These are phyloP conservation scores for Puccinia horiana DNA, from an alignment of 1,284 basidiomycete genomes.

Conservation along the genomic window DNA sequence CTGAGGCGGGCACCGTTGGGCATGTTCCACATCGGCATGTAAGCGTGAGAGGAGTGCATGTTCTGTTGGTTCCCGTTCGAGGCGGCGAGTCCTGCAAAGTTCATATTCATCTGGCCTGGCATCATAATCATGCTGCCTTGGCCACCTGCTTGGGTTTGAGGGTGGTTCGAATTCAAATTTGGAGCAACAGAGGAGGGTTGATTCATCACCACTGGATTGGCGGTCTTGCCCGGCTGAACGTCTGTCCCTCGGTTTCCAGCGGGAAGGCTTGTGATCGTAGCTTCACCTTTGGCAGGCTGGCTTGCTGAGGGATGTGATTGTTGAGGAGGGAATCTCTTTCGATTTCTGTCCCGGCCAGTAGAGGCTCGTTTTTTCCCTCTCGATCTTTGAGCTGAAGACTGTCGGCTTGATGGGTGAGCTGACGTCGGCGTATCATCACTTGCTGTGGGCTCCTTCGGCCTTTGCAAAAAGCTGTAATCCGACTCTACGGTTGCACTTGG, in stretches of 20 bases:
- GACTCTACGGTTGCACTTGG: neutral
- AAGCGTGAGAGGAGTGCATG: neutral
- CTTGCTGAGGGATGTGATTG: neutral
- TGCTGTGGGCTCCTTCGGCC: constrained; percentile 1
- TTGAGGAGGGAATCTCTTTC: neutral
- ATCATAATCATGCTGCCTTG: neutral
- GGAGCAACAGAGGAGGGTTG: neutral
- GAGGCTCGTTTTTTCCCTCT: constrained; percentile 1
- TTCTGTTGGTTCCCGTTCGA: neutral
- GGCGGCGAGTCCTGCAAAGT: neutral
- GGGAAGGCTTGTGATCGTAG: neutral
- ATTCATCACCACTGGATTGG: neutral
- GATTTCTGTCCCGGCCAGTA: neutral
- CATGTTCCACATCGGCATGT: neutral
- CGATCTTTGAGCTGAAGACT: constrained; percentile 12
- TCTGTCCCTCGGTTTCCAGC: neutral
- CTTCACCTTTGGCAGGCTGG: neutral
- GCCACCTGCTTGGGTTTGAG: neutral
- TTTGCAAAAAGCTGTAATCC: constrained; percentile 38
- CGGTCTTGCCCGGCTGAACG: neutral
- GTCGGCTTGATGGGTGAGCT: neutral
- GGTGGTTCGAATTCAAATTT: neutral
- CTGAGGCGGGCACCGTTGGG: neutral
- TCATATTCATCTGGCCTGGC: neutral
- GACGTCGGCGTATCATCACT: constrained; percentile 2